A percentile compares a stretch with the other conserved stretches of the same genome.
phyloP scores from a whole-genome alignment of 1,139 yeast species.

The Suhomyces bribrorum region DNA sequence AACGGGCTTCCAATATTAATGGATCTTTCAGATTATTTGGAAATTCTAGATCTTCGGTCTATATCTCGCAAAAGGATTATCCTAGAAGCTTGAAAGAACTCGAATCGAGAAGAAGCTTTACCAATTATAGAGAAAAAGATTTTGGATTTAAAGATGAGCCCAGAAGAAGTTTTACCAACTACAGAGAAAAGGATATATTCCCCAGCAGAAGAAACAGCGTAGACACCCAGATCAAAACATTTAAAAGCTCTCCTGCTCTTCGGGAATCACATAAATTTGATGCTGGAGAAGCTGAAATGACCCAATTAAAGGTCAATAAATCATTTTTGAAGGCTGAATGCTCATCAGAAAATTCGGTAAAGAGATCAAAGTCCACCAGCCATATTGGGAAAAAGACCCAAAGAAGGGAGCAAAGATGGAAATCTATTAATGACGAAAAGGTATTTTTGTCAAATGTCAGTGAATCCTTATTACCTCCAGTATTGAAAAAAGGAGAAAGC shows the following conservation, averaged over 20 bases:
- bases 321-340: slow-evolving; percentile 11
- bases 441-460: slow-evolving; percentile 33
- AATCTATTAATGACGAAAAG: slow-evolving; percentile 36
- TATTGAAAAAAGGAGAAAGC: slow-evolving; percentile 36
- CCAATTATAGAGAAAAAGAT: slow-evolving; percentile 8
- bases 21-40: slow-evolving; percentile 5
- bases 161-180: slow-evolving; percentile 9
- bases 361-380: slow-evolving; percentile 32
- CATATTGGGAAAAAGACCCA: slow-evolving; percentile 17
- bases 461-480: slow-evolving; percentile 39
- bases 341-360: slow-evolving; percentile 8
- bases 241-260: slow-evolving; percentile 7
- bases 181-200: slow-evolving; percentile 2
- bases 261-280: background rate
- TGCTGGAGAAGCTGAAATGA: slow-evolving; percentile 1
- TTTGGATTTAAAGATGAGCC: slow-evolving; percentile 1
- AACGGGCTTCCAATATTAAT: background rate
- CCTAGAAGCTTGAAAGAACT: background rate
- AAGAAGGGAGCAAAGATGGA: slow-evolving; percentile 27
- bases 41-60: slow-evolving; percentile 2
- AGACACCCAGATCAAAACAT: slow-evolving; percentile 4
- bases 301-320: slow-evolving; percentile 7
- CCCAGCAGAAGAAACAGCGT: background rate
- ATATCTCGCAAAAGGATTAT: background rate
- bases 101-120: slow-evolving; percentile 4